These are phyloP conservation scores for Dioszegia crocea DNA, from an alignment of 768 basidiomycete genomes.

Conservation along the genomic window DNA sequence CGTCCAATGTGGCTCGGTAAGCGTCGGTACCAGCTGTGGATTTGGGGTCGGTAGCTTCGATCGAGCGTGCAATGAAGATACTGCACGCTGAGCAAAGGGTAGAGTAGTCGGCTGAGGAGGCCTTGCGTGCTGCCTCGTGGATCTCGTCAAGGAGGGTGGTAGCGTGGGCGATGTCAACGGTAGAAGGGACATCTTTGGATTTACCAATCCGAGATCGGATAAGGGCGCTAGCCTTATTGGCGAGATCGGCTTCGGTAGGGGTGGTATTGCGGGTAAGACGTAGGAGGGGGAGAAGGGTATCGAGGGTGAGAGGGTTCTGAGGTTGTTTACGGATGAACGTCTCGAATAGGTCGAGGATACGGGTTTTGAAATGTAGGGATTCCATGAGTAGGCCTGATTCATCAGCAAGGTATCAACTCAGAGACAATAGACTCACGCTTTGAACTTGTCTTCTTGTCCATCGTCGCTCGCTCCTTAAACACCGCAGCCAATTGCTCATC, in stretches of 20 bases:
- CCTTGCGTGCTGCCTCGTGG: constrained; percentile 67
- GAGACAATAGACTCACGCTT: constrained; percentile 29
- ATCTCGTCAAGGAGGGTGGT: constrained; percentile 59
- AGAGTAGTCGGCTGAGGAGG: constrained; percentile 62
- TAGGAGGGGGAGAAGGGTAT: constrained; percentile 69
- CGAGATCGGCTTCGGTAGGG: constrained; percentile 77
- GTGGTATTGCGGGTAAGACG: constrained; percentile 65
- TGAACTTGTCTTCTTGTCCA: constrained; percentile 25
- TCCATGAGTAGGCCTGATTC: constrained; percentile 65
- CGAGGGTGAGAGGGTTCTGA: constrained; percentile 64
- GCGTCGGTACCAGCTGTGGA: constrained; percentile 51
- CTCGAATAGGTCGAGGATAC: constrained; percentile 91
- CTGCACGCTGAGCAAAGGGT: constrained; percentile 64
- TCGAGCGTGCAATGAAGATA: constrained; percentile 63
- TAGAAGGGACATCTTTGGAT: constrained; percentile 62
- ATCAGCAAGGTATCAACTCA: background rate
- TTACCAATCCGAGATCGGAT: constrained; percentile 70
- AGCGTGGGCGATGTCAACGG: constrained; percentile 53
- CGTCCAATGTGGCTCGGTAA: constrained; percentile 65
- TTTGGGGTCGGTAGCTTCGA: constrained; percentile 37
- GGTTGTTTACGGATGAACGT: constrained; percentile 73
- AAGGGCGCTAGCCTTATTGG: constrained; percentile 78
- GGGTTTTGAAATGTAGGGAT: constrained; percentile 92
- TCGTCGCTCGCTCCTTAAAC: constrained; percentile 61
- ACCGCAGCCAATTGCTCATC: constrained; percentile 86